Conservation (phyloP, 192 early-diverging fungal genomes). For the Martensiomyces pterosporus region DNA sequence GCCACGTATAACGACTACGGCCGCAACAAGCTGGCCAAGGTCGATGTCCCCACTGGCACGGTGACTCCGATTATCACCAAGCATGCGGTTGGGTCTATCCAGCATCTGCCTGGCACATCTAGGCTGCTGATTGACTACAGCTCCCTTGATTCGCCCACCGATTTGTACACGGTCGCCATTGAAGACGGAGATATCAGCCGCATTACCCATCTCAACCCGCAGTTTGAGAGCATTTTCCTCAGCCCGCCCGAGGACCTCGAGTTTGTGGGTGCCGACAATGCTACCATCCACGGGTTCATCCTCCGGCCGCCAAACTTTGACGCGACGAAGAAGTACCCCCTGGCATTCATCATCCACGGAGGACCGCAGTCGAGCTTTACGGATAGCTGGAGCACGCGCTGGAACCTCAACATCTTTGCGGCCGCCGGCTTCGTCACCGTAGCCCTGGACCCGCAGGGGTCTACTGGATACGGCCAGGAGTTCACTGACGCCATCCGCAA, state of each 20-base stretch:
- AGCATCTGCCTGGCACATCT: slow-evolving; percentile 28
- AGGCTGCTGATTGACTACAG: slow-evolving; percentile 51
- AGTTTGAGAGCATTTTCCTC: slow-evolving; percentile 33
- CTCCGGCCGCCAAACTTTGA: slow-evolving; percentile 51
- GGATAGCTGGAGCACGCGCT: slow-evolving; percentile 56
- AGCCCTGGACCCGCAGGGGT: slow-evolving; percentile 72
- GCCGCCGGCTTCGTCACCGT: slow-evolving; percentile 69
- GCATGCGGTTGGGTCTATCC: slow-evolving; percentile 49
- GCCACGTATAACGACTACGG: slow-evolving; percentile 66
- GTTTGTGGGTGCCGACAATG: slow-evolving; percentile 58
- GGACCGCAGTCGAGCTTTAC: slow-evolving; percentile 66
- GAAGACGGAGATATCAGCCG: slow-evolving; percentile 28
- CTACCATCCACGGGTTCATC: slow-evolving; percentile 44
- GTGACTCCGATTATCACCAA: slow-evolving; percentile 50
- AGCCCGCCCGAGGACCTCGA: slow-evolving; percentile 60
- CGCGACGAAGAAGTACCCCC: slow-evolving; percentile 58
- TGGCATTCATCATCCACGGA: slow-evolving; percentile 81
- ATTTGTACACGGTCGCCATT: slow-evolving; percentile 46
- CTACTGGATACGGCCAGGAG: slow-evolving; percentile 75
- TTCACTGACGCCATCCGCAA: slow-evolving; percentile 74
- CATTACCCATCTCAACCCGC: slow-evolving; percentile 43
- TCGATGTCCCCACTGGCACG: slow-evolving; percentile 51
- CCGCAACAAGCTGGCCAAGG: slow-evolving; percentile 56
- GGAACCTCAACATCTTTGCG: slow-evolving; percentile 76
- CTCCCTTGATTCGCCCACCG: slow-evolving; percentile 54